phyloP scores from a whole-genome alignment of 2,329 filamentous ascomycete genomes.

The Botrytis paeoniae region DNA sequence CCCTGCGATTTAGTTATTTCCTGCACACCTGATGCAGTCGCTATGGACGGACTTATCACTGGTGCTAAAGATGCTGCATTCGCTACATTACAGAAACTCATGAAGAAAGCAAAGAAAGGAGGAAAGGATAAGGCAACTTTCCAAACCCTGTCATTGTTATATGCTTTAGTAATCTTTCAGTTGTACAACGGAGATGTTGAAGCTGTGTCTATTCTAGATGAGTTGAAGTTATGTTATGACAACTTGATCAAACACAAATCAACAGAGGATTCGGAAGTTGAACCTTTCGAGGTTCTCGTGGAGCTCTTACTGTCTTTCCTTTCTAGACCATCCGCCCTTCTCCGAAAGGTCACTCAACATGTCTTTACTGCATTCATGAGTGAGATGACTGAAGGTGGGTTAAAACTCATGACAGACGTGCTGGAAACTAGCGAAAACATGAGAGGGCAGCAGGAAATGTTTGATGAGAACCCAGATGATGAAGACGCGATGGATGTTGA shows the following conservation, averaged over 20 bases:
- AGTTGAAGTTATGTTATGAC: slow-evolving; percentile 73
- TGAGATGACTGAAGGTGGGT: slow-evolving; percentile 68
- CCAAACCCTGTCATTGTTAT: slow-evolving; percentile 73
- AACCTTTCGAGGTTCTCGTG: slow-evolving; percentile 69
- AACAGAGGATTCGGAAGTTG: slow-evolving; percentile 50
- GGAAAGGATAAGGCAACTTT: slow-evolving; percentile 36
- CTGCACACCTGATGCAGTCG: slow-evolving; percentile 42
- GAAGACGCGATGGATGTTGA: slow-evolving; percentile 47
- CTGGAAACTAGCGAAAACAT: slow-evolving; percentile 76
- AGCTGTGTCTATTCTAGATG: slow-evolving; percentile 75
- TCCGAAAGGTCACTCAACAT: slow-evolving; percentile 81
- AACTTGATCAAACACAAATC: slow-evolving; percentile 50
- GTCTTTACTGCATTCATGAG: slow-evolving; percentile 81
- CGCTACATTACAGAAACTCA: slow-evolving; percentile 51
- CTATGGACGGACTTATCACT: slow-evolving; percentile 55
- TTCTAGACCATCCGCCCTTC: slow-evolving; percentile 77
- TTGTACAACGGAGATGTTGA: slow-evolving; percentile 88
- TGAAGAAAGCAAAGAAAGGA: slow-evolving; percentile 43
- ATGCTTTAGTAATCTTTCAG: slow-evolving; percentile 81
- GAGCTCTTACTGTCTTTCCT: slow-evolving; percentile 90
- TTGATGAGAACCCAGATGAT: slow-evolving; percentile 64
- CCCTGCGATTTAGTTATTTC: slow-evolving; percentile 33
- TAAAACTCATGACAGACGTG: slow-evolving; percentile 65
- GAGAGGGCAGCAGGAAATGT: slow-evolving; percentile 81
- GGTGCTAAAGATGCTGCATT: slow-evolving; percentile 52